Percentiles rank a stretch among this genome's conserved stretches.
Conservation (phyloP, 2,329 filamentous ascomycete genomes). For the Tolypocladium capitatum region DNA sequence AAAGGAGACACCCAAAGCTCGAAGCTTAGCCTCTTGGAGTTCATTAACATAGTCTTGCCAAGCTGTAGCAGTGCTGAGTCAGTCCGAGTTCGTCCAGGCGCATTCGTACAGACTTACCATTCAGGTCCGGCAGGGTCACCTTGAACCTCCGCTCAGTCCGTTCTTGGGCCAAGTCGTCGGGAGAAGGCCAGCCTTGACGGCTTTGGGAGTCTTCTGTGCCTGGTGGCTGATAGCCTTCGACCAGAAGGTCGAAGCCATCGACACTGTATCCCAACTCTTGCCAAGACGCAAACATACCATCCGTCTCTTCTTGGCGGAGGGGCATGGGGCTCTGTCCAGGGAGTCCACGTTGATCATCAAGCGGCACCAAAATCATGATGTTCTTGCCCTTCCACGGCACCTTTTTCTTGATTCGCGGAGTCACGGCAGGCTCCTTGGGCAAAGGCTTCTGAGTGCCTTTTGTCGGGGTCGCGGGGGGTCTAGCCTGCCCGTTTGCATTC, state of each 20-base stretch:
- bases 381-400: conserved; percentile 64
- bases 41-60: conserved; percentile 70
- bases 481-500: conserved; percentile 14
- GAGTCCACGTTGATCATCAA: conserved; percentile 52
- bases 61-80: conserved; percentile 21
- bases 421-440: conserved; percentile 26
- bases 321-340: conserved; percentile 40
- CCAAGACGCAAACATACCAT: conserved; percentile 52
- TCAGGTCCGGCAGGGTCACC: conserved; percentile 58
- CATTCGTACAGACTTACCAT: conserved; percentile 27
- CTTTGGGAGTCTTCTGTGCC: conserved; percentile 44
- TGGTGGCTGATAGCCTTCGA: conserved; percentile 25
- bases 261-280: conserved; percentile 57
- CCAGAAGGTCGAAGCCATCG: conserved; percentile 52
- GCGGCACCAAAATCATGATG: conserved; percentile 56
- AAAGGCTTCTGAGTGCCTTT: conserved; percentile 21
- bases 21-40: conserved; percentile 80
- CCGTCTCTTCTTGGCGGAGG: conserved; percentile 40
- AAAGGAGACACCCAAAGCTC: conserved; percentile 76
- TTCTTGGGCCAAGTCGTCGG: conserved; percentile 44
- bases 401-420: conserved; percentile 55
- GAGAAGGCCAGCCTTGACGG: conserved; percentile 52
- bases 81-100: not conserved
- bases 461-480: conserved; percentile 20
- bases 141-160: conserved; percentile 37